phyloP scores from a whole-genome alignment of 345 rosid species.

The Rubroshorea leprosula region DNA sequence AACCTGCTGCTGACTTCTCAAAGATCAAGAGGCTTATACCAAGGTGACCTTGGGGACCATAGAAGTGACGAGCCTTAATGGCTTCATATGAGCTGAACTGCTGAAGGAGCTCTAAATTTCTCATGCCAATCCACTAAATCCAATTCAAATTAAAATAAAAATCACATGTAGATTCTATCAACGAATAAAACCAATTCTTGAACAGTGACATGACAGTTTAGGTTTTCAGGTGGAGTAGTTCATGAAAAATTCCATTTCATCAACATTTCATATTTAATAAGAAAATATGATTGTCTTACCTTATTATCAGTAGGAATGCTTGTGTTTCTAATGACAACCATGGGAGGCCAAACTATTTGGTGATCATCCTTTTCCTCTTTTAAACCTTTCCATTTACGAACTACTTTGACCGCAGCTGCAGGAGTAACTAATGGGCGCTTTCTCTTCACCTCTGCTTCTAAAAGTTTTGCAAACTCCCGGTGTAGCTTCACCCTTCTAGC shows the following conservation, averaged over 20 bases:
- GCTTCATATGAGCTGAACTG: constrained; percentile 11
- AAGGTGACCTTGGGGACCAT: constrained; percentile 17
- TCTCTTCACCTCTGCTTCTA: constrained; percentile 51
- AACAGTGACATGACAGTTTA: too few species aligned
- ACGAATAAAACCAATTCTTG: background rate
- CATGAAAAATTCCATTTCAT: background rate
- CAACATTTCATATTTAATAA: background rate
- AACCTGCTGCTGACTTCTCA: constrained; percentile 8
- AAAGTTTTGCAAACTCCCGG: constrained; percentile 62
- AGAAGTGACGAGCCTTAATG: constrained; percentile 9
- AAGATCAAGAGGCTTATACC: constrained; percentile 8
- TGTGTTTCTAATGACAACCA: constrained; percentile 82
- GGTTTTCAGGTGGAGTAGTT: background rate
- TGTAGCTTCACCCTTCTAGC: constrained; percentile 69
- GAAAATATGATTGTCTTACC: constrained; percentile 28
- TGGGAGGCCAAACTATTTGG: constrained; percentile 90
- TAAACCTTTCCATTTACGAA: constrained; percentile 81
- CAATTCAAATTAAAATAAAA: background rate
- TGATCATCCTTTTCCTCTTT: constrained; percentile 54
- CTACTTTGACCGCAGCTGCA: constrained; percentile 8
- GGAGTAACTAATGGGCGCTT: background rate
- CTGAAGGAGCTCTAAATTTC: constrained; percentile 11
- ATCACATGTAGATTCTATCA: background rate
- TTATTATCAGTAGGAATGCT: constrained; percentile 62
- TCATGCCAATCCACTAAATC: constrained; percentile 13